Evolutionary conservation across 2,329 filamentous ascomycete genomes (phyloP).

Genomic region (Fusarium sublunatum): DNA sequence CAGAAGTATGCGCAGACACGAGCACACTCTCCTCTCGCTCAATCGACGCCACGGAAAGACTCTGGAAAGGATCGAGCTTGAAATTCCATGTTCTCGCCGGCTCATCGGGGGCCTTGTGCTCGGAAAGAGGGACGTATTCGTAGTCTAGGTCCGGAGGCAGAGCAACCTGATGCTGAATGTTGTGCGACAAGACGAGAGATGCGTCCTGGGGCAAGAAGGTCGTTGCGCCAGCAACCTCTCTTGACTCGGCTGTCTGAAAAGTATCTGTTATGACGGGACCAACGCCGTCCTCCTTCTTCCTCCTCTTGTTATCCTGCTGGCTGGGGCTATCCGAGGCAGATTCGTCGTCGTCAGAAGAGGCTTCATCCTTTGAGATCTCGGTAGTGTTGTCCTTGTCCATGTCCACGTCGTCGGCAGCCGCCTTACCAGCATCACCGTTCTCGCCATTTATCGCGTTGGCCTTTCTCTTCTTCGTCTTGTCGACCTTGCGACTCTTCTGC

Average conservation of each 20-base stretch:
- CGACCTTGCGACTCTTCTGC: conserved; percentile 64
- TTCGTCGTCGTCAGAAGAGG: conserved; percentile 50
- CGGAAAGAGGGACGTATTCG: conserved; percentile 92
- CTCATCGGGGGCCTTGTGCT: conserved; percentile 89
- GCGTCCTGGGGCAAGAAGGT: conserved; percentile 74
- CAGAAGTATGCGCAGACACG: conserved; percentile 96
- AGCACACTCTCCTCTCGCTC: conserved; percentile 96
- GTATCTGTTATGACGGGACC: conserved; percentile 86
- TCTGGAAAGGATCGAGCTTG: conserved; percentile 96
- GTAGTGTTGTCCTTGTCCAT: conserved; percentile 59
- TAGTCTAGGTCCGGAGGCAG: conserved; percentile 94
- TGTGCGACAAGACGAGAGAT: conserved; percentile 88
- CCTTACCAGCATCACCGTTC: conserved; percentile 52
- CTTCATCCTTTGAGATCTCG: conserved; percentile 53
- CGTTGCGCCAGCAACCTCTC: conserved; percentile 85
- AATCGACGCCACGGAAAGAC: conserved; percentile 92
- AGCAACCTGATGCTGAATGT: conserved; percentile 98
- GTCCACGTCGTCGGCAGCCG: conserved; percentile 38
- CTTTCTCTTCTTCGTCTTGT: conserved; percentile 85
- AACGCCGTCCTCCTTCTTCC: conserved; percentile 70
- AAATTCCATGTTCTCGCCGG: conserved; percentile 89
- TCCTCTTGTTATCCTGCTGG: conserved; percentile 70
- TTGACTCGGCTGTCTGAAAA: conserved; percentile 93
- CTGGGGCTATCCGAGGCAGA: conserved; percentile 58
- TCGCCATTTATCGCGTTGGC: conserved; percentile 74